Percentiles rank a stretch among this genome's conserved stretches.
Evolutionary conservation across 1,284 basidiomycete genomes (phyloP).

Genomic region (Porphyrellus sp.): DNA sequence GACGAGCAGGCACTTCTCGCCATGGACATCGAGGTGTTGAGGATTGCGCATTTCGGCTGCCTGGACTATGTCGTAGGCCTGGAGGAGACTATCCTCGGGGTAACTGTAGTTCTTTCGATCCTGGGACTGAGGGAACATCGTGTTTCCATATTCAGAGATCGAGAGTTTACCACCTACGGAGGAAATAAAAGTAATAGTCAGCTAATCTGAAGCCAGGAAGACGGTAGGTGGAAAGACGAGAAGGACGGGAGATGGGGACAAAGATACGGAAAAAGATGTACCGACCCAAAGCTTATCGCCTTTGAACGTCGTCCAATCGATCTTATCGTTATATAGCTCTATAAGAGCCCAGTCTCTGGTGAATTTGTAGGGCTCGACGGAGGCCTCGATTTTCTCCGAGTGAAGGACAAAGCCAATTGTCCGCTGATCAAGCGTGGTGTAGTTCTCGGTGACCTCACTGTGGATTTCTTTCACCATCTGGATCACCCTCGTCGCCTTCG

Average conservation of each 20-base stretch:
- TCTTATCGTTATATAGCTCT: background rate
- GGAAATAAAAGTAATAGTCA: background rate
- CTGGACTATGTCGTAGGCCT: background rate
- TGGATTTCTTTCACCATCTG: background rate
- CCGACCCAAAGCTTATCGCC: background rate
- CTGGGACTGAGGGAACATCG: background rate
- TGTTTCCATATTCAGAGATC: background rate
- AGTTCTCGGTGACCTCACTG: background rate
- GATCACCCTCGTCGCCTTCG: background rate
- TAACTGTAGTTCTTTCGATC: background rate
- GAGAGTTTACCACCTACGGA: background rate
- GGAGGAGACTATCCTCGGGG: background rate
- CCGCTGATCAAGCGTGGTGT: background rate
- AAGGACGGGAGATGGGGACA: no score
- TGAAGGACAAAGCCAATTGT: background rate
- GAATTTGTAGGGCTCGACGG: background rate
- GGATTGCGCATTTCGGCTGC: background rate
- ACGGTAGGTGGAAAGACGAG: background rate
- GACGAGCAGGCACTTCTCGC: background rate
- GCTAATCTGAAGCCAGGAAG: no score
- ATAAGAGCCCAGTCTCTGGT: background rate
- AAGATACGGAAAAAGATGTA: no score
- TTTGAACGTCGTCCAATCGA: background rate
- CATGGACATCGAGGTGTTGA: background rate
- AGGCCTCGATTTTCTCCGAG: background rate